Percentiles rank a stretch among this genome's conserved stretches.
These are phyloP conservation scores for Schizothecium vesticola DNA, from an alignment of 495 filamentous ascomycete species.

Conservation along the genomic window DNA sequence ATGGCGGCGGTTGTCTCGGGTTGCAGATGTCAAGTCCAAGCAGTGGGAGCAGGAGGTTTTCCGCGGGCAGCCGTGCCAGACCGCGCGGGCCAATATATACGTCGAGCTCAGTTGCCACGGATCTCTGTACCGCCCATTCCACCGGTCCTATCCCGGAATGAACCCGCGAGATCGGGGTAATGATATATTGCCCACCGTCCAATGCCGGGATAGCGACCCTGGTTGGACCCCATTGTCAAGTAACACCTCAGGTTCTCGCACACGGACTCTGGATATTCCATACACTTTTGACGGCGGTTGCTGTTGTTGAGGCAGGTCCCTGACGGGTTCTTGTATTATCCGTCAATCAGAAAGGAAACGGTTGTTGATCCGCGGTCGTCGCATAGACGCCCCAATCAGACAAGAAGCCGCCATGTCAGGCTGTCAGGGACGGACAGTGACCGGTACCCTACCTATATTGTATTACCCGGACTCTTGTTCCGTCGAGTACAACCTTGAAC, in stretches of 20 bases:
- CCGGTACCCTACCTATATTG: not conserved
- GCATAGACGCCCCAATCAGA: not conserved
- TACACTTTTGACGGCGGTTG: not conserved
- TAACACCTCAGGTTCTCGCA: not conserved
- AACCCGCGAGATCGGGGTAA: not conserved
- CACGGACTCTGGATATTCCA: not conserved
- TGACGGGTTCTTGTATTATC: not conserved
- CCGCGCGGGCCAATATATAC: not conserved
- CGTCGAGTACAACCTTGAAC: not conserved
- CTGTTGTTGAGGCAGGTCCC: not conserved
- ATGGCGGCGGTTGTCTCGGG: slow-evolving; percentile 1
- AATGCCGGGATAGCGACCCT: not conserved
- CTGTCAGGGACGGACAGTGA: not conserved
- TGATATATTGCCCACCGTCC: not conserved
- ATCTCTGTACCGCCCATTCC: not conserved
- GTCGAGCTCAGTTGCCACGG: not conserved
- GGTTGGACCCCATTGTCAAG: not conserved
- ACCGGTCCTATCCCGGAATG: not conserved
- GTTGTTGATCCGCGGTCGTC: not conserved
- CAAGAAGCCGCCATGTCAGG: not conserved
- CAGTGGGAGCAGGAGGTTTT: not conserved
- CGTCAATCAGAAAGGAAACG: not conserved
- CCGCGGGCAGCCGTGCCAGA: not conserved
- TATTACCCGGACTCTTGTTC: not conserved
- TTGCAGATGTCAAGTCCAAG: not conserved